Percentiles rank a stretch among this genome's conserved stretches.
These are phyloP conservation scores for Iberis amara DNA, from an alignment of 441 rosid genomes.

Conservation along the genomic window DNA sequence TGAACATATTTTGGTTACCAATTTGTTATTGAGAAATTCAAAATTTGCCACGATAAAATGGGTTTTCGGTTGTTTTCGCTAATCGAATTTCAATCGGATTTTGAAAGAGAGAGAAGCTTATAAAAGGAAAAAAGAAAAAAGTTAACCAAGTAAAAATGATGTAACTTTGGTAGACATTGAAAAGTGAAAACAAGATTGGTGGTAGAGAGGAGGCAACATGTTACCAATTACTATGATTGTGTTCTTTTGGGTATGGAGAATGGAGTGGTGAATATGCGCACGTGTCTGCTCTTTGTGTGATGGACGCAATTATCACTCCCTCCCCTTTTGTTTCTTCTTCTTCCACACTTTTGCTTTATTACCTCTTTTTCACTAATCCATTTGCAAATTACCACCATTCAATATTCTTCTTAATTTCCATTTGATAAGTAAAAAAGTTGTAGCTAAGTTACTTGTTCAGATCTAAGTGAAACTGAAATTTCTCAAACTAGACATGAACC, in stretches of 20 bases:
- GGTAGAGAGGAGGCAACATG: constrained; percentile 22
- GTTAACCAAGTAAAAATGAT: constrained; percentile 3
- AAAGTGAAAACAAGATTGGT: constrained; percentile 28
- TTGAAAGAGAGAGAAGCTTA: not conserved
- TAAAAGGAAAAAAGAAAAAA: not conserved
- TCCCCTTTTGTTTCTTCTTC: constrained; percentile 7
- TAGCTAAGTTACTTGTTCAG: not conserved
- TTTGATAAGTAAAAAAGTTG: not conserved
- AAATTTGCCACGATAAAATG: too few species aligned
- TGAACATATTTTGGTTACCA: too few species aligned
- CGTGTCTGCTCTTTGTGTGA: constrained; percentile 24
- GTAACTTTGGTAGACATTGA: constrained; percentile 27
- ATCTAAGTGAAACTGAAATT: not conserved
- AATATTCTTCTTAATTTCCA: not conserved
- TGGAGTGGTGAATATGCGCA: constrained; percentile 30
- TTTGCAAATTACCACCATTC: not conserved
- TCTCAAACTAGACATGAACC: constrained; percentile 14
- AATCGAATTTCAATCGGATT: constrained; percentile 7
- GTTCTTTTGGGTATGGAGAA: constrained; percentile 4
- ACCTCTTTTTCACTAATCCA: not conserved
- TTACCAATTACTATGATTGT: constrained; percentile 26
- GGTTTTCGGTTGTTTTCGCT: too few species aligned
- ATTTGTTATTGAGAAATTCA: too few species aligned
- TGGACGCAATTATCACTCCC: constrained; percentile 28
- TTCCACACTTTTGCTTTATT: constrained; percentile 5